phyloP scores from a whole-genome alignment of 257 asterid species.

The Coffea canephora region DNA sequence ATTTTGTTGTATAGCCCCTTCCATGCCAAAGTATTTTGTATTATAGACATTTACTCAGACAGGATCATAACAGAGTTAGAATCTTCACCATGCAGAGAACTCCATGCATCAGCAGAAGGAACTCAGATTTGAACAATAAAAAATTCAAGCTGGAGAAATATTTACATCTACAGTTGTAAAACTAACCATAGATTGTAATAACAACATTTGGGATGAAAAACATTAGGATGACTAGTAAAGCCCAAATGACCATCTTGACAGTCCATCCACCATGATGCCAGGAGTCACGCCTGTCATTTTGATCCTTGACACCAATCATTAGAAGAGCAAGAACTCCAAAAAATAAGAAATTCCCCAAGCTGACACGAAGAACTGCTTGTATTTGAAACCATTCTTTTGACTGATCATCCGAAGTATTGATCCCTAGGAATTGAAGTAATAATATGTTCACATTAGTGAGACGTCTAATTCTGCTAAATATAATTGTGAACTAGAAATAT shows the following conservation, averaged over 20 bases:
- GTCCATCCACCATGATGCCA: conserved; percentile 94
- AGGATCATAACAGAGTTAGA: background rate
- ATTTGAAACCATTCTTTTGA: conserved; percentile 77
- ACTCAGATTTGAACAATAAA: background rate
- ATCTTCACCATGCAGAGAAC: background rate
- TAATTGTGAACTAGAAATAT: background rate
- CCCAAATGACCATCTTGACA: conserved; percentile 74
- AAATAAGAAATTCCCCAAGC: conserved; percentile 93
- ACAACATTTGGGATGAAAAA: conserved; percentile 77
- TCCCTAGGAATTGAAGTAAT: conserved; percentile 56
- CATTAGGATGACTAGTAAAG: conserved; percentile 76
- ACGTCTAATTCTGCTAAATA: too few relatives aligned
- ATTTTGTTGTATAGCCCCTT: background rate
- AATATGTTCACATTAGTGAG: conserved; percentile 15
- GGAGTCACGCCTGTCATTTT: conserved; percentile 88
- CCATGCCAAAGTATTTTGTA: too few relatives aligned
- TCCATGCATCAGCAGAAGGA: background rate
- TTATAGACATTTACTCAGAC: too few relatives aligned
- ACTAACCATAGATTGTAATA: conserved; percentile 62
- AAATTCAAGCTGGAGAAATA: background rate
- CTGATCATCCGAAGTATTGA: conserved; percentile 63
- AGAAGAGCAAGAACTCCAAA: conserved; percentile 72
- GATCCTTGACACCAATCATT: conserved; percentile 93
- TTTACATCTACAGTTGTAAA: background rate
- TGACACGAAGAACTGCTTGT: conserved; percentile 95